A percentile compares a stretch with the other conserved stretches of the same genome.
phyloP scores from a whole-genome alignment of 2,329 filamentous ascomycete species.

The Pseudocercospora crystallina region DNA sequence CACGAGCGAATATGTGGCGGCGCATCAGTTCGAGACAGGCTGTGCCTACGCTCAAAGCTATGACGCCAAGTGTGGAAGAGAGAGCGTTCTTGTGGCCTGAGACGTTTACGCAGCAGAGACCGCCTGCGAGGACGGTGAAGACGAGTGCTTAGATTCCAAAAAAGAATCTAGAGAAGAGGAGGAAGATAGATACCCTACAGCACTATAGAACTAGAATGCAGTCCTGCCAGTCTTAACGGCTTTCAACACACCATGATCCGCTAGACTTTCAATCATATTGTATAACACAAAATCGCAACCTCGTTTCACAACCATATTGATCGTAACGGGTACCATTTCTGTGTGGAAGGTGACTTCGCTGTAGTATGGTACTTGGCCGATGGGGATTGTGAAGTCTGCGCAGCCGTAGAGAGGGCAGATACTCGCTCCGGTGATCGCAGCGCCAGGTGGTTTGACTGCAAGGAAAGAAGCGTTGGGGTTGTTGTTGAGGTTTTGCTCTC shows the following conservation, averaged over 20 bases:
- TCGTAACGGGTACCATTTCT: no score
- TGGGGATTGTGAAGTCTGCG: slow-evolving; percentile 44
- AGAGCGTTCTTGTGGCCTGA: slow-evolving; percentile 65
- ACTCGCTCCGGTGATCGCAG: slow-evolving; percentile 35
- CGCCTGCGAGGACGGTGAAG: no score
- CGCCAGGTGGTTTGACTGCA: slow-evolving; percentile 32
- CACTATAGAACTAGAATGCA: no score
- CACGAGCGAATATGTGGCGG: slow-evolving; percentile 67
- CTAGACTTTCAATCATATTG: no score
- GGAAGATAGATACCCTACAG: no score
- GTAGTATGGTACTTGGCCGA: slow-evolving; percentile 44
- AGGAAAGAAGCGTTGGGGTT: slow-evolving; percentile 36
- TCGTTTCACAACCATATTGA: no score
- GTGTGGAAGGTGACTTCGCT: slow-evolving; percentile 41
- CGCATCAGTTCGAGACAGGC: slow-evolving; percentile 59
- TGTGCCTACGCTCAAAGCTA: slow-evolving; percentile 51
- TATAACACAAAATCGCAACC: no score
- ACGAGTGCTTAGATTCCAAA: no score
- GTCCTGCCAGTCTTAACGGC: no score
- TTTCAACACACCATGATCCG: no score
- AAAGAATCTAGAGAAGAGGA: slow-evolving; percentile 27
- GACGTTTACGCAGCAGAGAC: slow-evolving; percentile 41
- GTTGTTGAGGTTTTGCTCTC: slow-evolving; percentile 35
- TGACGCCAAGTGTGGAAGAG: slow-evolving; percentile 57
- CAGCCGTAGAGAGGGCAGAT: slow-evolving; percentile 25